A percentile compares a stretch with the other conserved stretches of the same genome.
These are phyloP conservation scores for Trichaptum fuscoviolaceum DNA, from an alignment of 768 basidiomycete species.

Conservation along the genomic window DNA sequence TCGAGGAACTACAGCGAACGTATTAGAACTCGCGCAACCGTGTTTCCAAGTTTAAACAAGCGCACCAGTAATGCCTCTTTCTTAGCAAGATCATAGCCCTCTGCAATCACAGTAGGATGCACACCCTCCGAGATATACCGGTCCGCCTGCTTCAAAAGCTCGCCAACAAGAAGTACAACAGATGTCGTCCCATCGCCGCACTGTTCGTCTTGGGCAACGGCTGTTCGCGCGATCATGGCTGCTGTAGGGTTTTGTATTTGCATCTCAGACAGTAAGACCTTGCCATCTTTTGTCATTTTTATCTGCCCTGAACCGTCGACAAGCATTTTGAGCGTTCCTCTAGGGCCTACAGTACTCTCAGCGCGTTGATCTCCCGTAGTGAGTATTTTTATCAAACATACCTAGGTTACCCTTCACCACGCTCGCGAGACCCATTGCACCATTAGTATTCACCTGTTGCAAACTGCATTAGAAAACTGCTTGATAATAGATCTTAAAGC, in stretches of 20 bases:
- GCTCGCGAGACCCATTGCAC: conserved; percentile 94
- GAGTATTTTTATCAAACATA: conserved; percentile 31
- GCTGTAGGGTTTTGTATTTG: conserved; percentile 99
- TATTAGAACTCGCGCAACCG: conserved; percentile 15
- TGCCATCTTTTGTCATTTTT: conserved; percentile 99
- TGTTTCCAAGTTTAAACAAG: conserved; percentile 11
- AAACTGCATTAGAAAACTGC: conserved; percentile 17
- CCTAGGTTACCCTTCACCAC: conserved; percentile 98
- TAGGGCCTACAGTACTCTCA: conserved; percentile 56
- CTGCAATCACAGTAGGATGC: conserved; percentile 91
- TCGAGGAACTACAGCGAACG: conserved; percentile 76
- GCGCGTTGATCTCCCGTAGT: conserved; percentile 9
- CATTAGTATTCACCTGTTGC: conserved; percentile 78
- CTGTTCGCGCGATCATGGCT: conserved; percentile 97
- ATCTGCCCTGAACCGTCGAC: conserved; percentile 98
- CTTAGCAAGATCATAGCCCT: conserved; percentile 96
- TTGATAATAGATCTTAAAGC: conserved; percentile 15
- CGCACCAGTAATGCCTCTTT: conserved; percentile 86
- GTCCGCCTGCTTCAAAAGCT: conserved; percentile 95
- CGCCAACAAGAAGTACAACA: conserved; percentile 92
- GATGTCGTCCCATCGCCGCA: conserved; percentile 99
- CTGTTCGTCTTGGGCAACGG: conserved; percentile 98
- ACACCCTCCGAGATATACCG: conserved; percentile 97
- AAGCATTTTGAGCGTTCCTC: conserved; percentile 98
- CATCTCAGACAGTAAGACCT: conserved; percentile 98